Conservation (phyloP, 805 yeast genomes). For the Pichia eremophila region DNA sequence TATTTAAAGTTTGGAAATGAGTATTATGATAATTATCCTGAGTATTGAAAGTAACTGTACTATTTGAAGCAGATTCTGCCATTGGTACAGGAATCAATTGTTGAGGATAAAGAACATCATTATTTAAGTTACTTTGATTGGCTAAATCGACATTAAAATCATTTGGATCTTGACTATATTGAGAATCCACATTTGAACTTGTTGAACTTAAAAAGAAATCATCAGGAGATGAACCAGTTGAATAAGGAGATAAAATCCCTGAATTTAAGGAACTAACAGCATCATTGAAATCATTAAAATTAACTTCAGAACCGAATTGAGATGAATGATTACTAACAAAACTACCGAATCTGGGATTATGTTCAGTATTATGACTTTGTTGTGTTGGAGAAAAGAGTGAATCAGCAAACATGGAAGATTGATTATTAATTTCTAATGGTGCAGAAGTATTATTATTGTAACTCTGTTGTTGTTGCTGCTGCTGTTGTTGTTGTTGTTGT, state of each 20-base stretch:
- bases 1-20: slow-evolving; percentile 5
- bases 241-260: slow-evolving; percentile 26
- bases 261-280: slow-evolving; percentile 23
- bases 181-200: slow-evolving; percentile 11
- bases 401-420: not conserved
- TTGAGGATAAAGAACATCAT: slow-evolving; percentile 11
- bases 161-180: slow-evolving; percentile 8
- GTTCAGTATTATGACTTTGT: not conserved
- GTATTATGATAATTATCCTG: slow-evolving; percentile 5
- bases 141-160: slow-evolving; percentile 7
- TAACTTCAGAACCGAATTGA: slow-evolving; percentile 19
- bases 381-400: not conserved
- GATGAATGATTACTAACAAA: slow-evolving; percentile 12
- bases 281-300: slow-evolving; percentile 24
- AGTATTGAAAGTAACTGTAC: slow-evolving; percentile 21
- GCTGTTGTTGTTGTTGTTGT: slow-evolving; percentile 7
- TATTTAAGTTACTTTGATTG: slow-evolving; percentile 1
- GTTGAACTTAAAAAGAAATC: slow-evolving; percentile 21
- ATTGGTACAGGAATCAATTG: slow-evolving; percentile 18
- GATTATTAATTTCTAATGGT: slow-evolving; percentile 2
- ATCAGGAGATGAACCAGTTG: slow-evolving; percentile 30
- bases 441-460: not conserved
- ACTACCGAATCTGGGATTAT: slow-evolving; percentile 13
- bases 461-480: slow-evolving; percentile 5
- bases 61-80: slow-evolving; percentile 23